Evolutionary conservation across 148 eudicot species (phyloP), one percentile per base, ranked within the genome.

Genomic region (Pouteria glomerata): DNA sequence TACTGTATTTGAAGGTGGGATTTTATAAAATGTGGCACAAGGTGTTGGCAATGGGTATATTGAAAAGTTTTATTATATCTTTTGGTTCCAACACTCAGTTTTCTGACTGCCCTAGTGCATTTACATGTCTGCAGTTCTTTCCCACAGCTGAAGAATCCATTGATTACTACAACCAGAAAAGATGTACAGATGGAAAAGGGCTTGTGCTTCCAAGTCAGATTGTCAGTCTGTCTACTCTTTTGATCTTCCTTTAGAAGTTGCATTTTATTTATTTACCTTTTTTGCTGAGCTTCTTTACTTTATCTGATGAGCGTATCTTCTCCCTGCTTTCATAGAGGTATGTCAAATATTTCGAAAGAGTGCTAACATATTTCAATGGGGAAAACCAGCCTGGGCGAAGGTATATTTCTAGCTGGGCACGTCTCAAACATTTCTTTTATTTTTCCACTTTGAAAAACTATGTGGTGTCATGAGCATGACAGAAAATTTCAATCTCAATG

Each of bases 91-190:
- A 19, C 39, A 47, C 53, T 31, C 26, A 24, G 8, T 37, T 61
- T 57, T 66, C 24, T 57, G 64, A 69, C 68, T 79, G 55, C 63
- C 37, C 26, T 55, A 8, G 47, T 83, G 21, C 21, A 45, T 41
- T 64, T 77, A 52, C 63, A 53, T 77, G 10, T 72, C 42, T 77
- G 45, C 85, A 95, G 99, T 95, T 95, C 79, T 95, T 95, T 76
- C 99, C 99, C 50, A 95, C 99, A 60, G 96, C 99, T 37, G 97
- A 95, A 85, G 99, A 95, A 82, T 95, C 99, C 29, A 95, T 95
- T 71, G 91, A 85, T 64, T 95, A 91, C 82, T 95, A 89, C 75
- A 95, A 95, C 78, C 90, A 89, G 80, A 95, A 95, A 80, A 84
- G 99, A 89, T 95, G 99, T 78, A 50, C 85, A 60, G 99, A 95